Conservation (phyloP, 2,329 filamentous ascomycete species). For the Cercospora zeina region DNA sequence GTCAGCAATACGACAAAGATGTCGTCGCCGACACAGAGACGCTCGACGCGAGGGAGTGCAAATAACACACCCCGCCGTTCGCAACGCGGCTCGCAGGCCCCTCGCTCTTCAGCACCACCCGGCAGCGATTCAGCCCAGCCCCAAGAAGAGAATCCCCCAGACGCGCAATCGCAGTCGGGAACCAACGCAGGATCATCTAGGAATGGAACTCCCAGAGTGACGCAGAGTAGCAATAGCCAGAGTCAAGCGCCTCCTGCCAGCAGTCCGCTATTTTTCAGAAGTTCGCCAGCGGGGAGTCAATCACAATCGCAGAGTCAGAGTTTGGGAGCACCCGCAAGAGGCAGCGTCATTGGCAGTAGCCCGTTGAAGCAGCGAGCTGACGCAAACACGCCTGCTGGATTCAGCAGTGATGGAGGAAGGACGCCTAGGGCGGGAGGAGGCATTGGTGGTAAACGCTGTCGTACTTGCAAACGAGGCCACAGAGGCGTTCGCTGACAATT, state of each 20-base stretch:
- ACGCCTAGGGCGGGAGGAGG: constrained; percentile 68
- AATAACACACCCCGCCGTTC: constrained; percentile 48
- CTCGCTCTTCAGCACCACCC: constrained; percentile 42
- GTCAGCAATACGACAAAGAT: constrained; percentile 44
- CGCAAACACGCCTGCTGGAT: constrained; percentile 33
- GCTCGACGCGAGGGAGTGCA: constrained; percentile 57
- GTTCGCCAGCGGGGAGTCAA: constrained; percentile 55
- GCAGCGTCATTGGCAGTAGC: constrained; percentile 52
- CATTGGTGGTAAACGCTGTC: constrained; percentile 59
- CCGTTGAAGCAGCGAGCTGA: constrained; percentile 44
- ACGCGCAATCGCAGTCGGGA: constrained; percentile 48
- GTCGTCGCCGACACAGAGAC: constrained; percentile 63
- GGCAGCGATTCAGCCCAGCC: constrained; percentile 43
- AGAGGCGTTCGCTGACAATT: constrained; percentile 26
- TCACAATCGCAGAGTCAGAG: constrained; percentile 34
- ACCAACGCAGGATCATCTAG: constrained; percentile 41
- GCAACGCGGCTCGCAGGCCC: constrained; percentile 56
- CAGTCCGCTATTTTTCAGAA: constrained; percentile 77
- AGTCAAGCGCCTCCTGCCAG: constrained; percentile 53
- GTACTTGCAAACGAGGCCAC: neutral
- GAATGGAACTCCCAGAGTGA: constrained; percentile 25
- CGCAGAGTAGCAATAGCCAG: constrained; percentile 30
- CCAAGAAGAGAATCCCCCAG: constrained; percentile 28
- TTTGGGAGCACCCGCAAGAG: constrained; percentile 37
- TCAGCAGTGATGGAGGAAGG: constrained; percentile 60